These are phyloP conservation scores for Coemansia sp. DNA, from an alignment of 192 early-diverging fungal species.

Conservation along the genomic window DNA sequence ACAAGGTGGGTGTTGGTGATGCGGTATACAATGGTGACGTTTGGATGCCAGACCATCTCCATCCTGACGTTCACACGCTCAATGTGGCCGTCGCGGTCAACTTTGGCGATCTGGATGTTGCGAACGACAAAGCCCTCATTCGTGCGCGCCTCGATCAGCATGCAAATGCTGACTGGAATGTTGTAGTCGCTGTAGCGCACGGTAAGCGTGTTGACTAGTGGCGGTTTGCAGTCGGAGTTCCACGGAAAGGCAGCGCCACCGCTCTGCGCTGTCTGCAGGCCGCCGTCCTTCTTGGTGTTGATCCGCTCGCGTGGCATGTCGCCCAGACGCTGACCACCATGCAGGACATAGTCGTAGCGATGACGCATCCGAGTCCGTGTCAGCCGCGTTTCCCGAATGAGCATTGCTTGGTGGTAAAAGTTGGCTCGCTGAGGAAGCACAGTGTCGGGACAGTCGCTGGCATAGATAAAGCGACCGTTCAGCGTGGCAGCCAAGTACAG, in stretches of 20 bases:
- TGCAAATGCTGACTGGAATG: slow-evolving; percentile 57
- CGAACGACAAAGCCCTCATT: slow-evolving; percentile 69
- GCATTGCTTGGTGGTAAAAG: slow-evolving; percentile 50
- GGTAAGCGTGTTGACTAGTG: slow-evolving; percentile 59
- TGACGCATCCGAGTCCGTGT: slow-evolving; percentile 30
- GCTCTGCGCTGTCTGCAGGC: slow-evolving; percentile 12
- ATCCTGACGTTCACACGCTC: slow-evolving; percentile 64
- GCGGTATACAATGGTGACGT: slow-evolving; percentile 72
- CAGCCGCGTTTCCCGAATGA: slow-evolving; percentile 48
- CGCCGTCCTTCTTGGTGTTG: slow-evolving; percentile 20
- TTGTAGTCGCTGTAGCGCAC: slow-evolving; percentile 64
- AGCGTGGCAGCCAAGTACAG: slow-evolving; percentile 66
- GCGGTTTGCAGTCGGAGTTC: slow-evolving; percentile 60
- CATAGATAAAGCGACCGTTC: slow-evolving; percentile 66
- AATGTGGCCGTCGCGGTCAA: slow-evolving; percentile 21
- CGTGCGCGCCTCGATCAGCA: slow-evolving; percentile 63
- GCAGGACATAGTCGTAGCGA: slow-evolving; percentile 29
- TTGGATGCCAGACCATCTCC: slow-evolving; percentile 69
- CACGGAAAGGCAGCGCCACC: slow-evolving; percentile 63
- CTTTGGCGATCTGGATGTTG: slow-evolving; percentile 54
- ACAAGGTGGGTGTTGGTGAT: slow-evolving; percentile 52
- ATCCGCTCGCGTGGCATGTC: slow-evolving; percentile 55
- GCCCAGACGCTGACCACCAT: slow-evolving; percentile 37
- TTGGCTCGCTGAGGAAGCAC: slow-evolving; percentile 35
- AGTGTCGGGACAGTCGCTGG: slow-evolving; percentile 58